A percentile compares a stretch with the other conserved stretches of the same genome.
These are phyloP conservation scores for Exophiala alcalophila DNA, from an alignment of 2,329 filamentous ascomycete genomes.

Conservation along the genomic window DNA sequence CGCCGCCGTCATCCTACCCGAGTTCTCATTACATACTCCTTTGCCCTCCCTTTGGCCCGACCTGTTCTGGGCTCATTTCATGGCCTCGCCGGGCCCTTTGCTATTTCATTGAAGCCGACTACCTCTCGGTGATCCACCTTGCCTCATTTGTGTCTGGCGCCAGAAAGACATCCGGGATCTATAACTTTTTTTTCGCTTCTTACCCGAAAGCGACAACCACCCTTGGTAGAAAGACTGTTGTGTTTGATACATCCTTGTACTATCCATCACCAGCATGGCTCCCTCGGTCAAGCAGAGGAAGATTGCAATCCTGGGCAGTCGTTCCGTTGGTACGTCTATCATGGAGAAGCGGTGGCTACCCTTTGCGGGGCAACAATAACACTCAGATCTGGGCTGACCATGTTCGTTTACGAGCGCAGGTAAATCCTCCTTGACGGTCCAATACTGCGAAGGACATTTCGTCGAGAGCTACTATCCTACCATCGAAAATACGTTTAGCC, in stretches of 20 bases:
- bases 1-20: conserved; percentile 19
- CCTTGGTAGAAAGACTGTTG: not conserved
- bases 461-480: conserved; percentile 99
- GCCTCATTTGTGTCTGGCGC: conserved; percentile 5
- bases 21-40: conserved; percentile 26
- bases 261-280: conserved; percentile 58
- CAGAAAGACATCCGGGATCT: no score
- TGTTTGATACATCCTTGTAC: no score
- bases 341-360: no score
- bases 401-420: conserved; percentile 63
- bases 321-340: conserved; percentile 76
- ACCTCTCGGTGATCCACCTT: not conserved
- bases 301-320: conserved; percentile 91
- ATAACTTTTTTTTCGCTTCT: conserved; percentile 4
- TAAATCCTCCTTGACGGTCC: conserved; percentile 95
- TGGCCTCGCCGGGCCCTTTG: no score
- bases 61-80: conserved; percentile 9
- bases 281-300: conserved; percentile 82
- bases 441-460: conserved; percentile 96
- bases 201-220: not conserved
- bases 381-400: no score
- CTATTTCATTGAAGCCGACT: no score
- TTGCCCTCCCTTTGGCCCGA: conserved; percentile 15
- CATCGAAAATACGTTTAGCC: conserved; percentile 98
- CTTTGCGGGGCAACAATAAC: no score